Base-by-base conservation (phyloP, 2,329 filamentous ascomycete species). In the Aureobasidium sp. region DNA sequence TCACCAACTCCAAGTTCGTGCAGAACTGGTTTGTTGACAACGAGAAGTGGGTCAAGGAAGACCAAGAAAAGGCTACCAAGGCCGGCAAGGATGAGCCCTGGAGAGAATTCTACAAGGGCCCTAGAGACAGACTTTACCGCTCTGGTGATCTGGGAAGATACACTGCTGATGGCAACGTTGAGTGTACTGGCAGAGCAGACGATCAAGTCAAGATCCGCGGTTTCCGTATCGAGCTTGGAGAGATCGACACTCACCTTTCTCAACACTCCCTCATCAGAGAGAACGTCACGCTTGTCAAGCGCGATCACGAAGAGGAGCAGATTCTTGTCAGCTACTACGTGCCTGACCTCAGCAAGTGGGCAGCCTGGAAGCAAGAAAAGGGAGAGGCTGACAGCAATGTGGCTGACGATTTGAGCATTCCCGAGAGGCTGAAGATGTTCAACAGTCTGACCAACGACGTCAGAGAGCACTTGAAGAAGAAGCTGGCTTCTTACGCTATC, bases 181-280 rank as follows among this genome's bases (percentile, higher is more conserved):
- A 89, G 69, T 89, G 86, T 70, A 87, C 88, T 10, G 93, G 93
- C 27, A 82, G 94, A 62, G 86, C 85, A 29, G 93, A 97, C 70
- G 83, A 88, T 66, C 93, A 97, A 72, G 90, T 97, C 77, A 99
- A 97, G 79, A 93, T 97, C 66, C 88, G 94, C 63, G 93, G 93
- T 1, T 97, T 97, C 81, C 83, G 93, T 64, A 96, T 99, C 67
- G 94, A 99, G 76, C 85, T 97, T 49, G 88, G 88, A 65, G 94
- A 97, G 67, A 97, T 97, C 67, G 92, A 97, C 73, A 88, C 81
- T 45, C 87, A 96, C 72, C 77, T 97, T 50, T 88, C 85, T 59
- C 82, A 85, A 48, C 84, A 90, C 74, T 85, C 84, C 0, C 76
- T 95, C 29, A 83, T 97, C 29, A 82, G 90, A 44, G 93, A 97